Conservation (phyloP, 805 yeast genomes). For the Wickerhamomyces xylosicus region DNA sequence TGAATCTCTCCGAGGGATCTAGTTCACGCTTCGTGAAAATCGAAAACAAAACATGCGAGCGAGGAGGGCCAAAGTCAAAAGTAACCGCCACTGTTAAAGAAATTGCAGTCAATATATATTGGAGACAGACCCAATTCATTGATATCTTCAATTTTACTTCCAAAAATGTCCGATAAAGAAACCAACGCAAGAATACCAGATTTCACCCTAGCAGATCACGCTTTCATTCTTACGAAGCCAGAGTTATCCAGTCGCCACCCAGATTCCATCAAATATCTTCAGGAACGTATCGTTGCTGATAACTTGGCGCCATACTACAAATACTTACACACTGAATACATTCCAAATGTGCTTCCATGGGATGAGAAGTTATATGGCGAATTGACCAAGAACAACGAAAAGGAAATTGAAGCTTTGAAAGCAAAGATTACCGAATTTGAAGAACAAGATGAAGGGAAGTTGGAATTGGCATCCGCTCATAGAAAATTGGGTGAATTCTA, state of each 20-base stretch:
- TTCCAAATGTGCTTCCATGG: slow-evolving; percentile 34
- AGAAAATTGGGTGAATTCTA: slow-evolving; percentile 81
- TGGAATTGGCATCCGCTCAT: slow-evolving; percentile 70
- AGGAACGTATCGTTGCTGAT: slow-evolving; percentile 43
- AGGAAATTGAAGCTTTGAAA: slow-evolving; percentile 36
- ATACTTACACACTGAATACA: slow-evolving; percentile 43
- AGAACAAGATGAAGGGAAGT: slow-evolving; percentile 69
- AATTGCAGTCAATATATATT: too few relatives aligned
- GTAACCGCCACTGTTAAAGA: too few relatives aligned
- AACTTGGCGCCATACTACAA: slow-evolving; percentile 79
- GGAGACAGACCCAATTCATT: too few relatives aligned
- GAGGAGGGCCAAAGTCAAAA: too few relatives aligned
- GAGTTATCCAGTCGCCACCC: slow-evolving; percentile 30
- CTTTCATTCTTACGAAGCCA: slow-evolving; percentile 47
- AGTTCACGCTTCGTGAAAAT: too few relatives aligned
- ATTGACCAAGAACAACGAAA: slow-evolving; percentile 44
- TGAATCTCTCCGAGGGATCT: too few relatives aligned
- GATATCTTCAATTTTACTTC: too few relatives aligned
- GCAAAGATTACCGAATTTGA: slow-evolving; percentile 37
- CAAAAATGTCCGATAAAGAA: slow-evolving; percentile 8
- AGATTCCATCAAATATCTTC: slow-evolving; percentile 33
- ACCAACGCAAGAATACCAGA: slow-evolving; percentile 52
- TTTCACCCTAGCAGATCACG: slow-evolving; percentile 69
- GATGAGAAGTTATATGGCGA: slow-evolving; percentile 48
- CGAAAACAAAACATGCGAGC: too few relatives aligned